Percentiles rank a stretch among this genome's conserved stretches.
Evolutionary conservation across 2,329 filamentous ascomycete species (phyloP).

Genomic region (Periconia digitata): DNA sequence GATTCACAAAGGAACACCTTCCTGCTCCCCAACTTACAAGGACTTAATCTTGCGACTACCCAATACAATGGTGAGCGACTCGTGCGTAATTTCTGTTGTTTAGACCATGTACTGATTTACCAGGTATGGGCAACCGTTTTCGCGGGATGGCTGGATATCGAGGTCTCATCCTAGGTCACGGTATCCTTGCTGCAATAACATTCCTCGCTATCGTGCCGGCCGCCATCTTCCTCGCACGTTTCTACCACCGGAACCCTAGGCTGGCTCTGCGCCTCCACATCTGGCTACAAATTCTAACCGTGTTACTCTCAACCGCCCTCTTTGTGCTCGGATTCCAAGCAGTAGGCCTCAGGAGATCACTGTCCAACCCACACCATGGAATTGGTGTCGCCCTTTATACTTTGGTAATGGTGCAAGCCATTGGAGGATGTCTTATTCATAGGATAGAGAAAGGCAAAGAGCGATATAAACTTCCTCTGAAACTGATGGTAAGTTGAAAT

Average conservation of each 20-base stretch:
- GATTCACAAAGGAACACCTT: conserved; percentile 76
- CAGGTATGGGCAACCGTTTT: conserved; percentile 83
- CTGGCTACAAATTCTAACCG: conserved; percentile 70
- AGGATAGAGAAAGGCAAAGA: conserved; percentile 55
- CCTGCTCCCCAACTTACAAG: conserved; percentile 73
- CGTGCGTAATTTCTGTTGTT: not conserved
- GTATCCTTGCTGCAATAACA: conserved; percentile 68
- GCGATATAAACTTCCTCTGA: conserved; percentile 58
- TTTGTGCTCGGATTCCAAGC: conserved; percentile 78
- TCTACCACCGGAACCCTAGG: conserved; percentile 64
- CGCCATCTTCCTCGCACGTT: conserved; percentile 74
- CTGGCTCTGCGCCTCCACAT: conserved; percentile 70
- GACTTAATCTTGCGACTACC: conserved; percentile 79
- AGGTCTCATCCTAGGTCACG: conserved; percentile 69
- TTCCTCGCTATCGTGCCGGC: conserved; percentile 74
- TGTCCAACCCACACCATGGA: conserved; percentile 82
- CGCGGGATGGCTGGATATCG: conserved; percentile 70
- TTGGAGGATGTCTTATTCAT: conserved; percentile 69
- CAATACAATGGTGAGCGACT: conserved; percentile 71
- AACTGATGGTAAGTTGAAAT: conserved; percentile 53
- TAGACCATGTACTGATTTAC: conserved; percentile 13
- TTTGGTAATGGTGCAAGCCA: conserved; percentile 68
- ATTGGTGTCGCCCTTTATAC: conserved; percentile 80
- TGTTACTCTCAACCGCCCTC: conserved; percentile 68
- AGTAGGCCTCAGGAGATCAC: conserved; percentile 69